Evolutionary conservation across 805 yeast species (phyloP).

Genomic region (Myxozyma vanderwaltii): DNA sequence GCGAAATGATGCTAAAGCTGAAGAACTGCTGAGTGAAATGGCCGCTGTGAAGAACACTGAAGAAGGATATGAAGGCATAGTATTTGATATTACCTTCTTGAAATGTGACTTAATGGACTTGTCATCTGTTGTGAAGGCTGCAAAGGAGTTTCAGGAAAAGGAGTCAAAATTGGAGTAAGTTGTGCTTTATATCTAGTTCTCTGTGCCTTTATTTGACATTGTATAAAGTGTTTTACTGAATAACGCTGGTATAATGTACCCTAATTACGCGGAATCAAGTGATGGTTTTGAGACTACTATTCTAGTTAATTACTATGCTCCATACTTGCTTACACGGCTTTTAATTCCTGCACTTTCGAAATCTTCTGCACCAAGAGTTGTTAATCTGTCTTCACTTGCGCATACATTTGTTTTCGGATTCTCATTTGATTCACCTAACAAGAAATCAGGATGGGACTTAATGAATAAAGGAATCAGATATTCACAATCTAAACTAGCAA

Average conservation of each 20-base stretch:
- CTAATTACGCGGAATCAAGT: constrained; percentile 64
- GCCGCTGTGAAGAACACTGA: neutral
- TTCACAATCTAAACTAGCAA: constrained; percentile 31
- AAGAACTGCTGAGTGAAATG: constrained; percentile 6
- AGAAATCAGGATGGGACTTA: constrained; percentile 10
- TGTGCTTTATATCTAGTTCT: neutral
- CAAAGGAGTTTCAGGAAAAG: constrained; percentile 18
- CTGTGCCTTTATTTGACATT: too few species aligned
- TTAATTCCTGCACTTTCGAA: constrained; percentile 22
- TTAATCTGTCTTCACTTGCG: constrained; percentile 27
- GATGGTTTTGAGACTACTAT: constrained; percentile 78
- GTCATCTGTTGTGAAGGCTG: constrained; percentile 9
- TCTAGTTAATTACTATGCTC: constrained; percentile 77
- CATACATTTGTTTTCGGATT: constrained; percentile 14
- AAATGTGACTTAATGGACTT: constrained; percentile 18
- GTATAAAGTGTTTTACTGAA: constrained; percentile 54
- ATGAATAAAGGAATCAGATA: constrained; percentile 15
- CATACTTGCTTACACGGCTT: constrained; percentile 63
- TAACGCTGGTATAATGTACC: constrained; percentile 80
- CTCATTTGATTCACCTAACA: constrained; percentile 24
- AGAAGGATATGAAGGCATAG: constrained; percentile 1
- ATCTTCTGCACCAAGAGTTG: constrained; percentile 25
- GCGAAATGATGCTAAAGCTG: constrained; percentile 20
- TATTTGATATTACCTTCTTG: constrained; percentile 1
- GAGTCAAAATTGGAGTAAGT: constrained; percentile 47